These are phyloP conservation scores for Fusarium camptoceras DNA, from an alignment of 2,329 filamentous ascomycete genomes.

Conservation along the genomic window DNA sequence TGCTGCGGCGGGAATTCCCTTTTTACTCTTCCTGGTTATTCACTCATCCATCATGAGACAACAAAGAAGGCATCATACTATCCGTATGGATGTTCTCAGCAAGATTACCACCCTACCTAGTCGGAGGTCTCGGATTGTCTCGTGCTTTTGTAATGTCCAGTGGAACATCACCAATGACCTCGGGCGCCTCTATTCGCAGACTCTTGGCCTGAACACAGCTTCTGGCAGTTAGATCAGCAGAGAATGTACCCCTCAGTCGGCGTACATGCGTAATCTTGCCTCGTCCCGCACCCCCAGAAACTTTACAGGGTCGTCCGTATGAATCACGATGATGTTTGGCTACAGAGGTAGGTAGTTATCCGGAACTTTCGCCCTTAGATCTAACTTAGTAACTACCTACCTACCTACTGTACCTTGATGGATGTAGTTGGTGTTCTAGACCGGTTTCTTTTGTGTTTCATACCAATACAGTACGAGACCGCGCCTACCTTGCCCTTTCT, in stretches of 20 bases:
- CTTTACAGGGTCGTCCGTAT: conserved; percentile 1
- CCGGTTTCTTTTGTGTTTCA: neutral
- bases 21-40: conserved; percentile 2
- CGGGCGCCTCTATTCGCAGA: conserved; percentile 16
- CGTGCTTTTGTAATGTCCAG: conserved; percentile 9
- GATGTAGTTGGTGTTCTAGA: neutral
- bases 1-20: conserved; percentile 15
- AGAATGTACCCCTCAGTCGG: neutral
- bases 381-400: too few relatives aligned
- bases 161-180: conserved; percentile 17
- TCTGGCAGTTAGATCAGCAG: neutral
- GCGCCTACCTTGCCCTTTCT: neutral
- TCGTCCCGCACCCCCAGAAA: conserved; percentile 18
- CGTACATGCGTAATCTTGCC: conserved; percentile 16
- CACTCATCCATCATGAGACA: conserved; percentile 29
- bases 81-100: neutral
- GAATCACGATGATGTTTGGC: conserved; percentile 24
- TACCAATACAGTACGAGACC: conserved; percentile 2
- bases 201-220: conserved; percentile 4
- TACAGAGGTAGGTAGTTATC: neutral
- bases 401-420: neutral
- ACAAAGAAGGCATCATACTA: conserved; percentile 10
- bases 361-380: conserved; percentile 9
- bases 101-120: conserved; percentile 13
- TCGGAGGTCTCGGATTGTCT: conserved; percentile 15